Evolutionary conservation across 805 yeast species (phyloP), one percentile per base, ranked within the genome.

Genomic region (Tetrapisispora iriomotensis): DNA sequence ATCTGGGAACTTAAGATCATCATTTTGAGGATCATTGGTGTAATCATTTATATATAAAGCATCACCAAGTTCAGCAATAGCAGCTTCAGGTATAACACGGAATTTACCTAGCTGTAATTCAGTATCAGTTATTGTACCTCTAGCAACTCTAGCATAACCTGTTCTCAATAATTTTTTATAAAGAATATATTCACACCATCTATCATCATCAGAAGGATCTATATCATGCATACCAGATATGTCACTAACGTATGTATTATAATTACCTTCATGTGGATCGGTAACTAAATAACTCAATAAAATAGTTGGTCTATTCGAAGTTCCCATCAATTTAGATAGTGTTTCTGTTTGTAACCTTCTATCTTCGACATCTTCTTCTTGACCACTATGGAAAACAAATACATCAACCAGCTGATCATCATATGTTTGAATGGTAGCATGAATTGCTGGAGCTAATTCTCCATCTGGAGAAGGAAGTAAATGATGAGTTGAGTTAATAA

Each of bases 111-210:
- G 82, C 67, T 92, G 98, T 38, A 92, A 74, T 62, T 92, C 98
- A 2, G 98, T 92, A 58, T 92, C 98, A 0, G 98, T 92, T 49
- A 92, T 88, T 1, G 95, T 79, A 8, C 92, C 85, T 55, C 98
- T 75, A 34, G 94, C 79, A 30, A 92, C 81, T 59, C 98, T 77
- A 0, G 97, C 97, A 59, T 92, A 92, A 3, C 94, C 97, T 1
- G 82, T 77, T 62, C 95, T 81, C 58, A 77, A 80, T 61, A 92
- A 66, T 43, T 82, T 79, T 60, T 88, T 82, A 74, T 82, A 92
- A 47, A 92, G 65, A 45, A 92, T 86, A 64, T 92, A 92, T 65
- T 92, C 95, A 65, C 98, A 92, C 98, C 98, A 92, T 65, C 98
- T 77, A 56, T 92, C 98, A 79, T 88, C 84, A 58, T 90, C 96